Base-by-base conservation (phyloP, 805 yeast genomes). In the Ogataea siamensis region DNA sequence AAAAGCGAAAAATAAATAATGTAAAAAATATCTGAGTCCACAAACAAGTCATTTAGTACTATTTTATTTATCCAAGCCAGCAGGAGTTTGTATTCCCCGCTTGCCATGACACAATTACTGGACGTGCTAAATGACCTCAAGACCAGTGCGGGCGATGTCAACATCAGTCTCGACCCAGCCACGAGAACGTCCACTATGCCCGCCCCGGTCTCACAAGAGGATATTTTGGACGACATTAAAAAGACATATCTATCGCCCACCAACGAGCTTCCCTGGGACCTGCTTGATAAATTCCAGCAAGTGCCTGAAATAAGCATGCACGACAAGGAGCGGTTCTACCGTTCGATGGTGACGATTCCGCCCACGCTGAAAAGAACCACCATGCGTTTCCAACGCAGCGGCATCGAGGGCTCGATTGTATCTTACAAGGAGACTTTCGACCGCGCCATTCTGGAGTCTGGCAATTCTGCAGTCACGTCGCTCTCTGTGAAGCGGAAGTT, bases 401-500 rank as follows among this genome's bases (percentile, higher is more conserved):
- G 98, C 1, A 71, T 93, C 5, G 70, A 71, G 2, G 43, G 43
- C 3, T 40, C 39, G 11, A 34, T 30, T 5, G 42, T 33, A 8
- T 39, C 42, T 7, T 39, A 39, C 22, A 29, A 28, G 22, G 42
- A 34, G 22, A 26, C 43, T 37, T 73, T 76, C 12, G 80, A 81
- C 41, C 27, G 46, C 8, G 39, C 62, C 1, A 53, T 67, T 8
- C 70, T 64, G 11, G 60, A 69, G 7, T 56, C 67, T 1, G 58
- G 60, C 25, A 78, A 80, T 7, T 75, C 75, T 29, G 75, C 88
- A 11, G 70, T 80, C 9, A 82, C 80, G 43, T 83, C 95, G 0
- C 66, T 88, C 31, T 82, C 95, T 1, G 58, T 88, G 41, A 78
- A 75, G 20, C 70, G 99, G 46, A 74, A 79, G 37, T 74, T 78